A percentile compares a stretch with the other conserved stretches of the same genome.
phyloP scores from a whole-genome alignment of 1,284 basidiomycete species.

The Megacollybia platyphylla region DNA sequence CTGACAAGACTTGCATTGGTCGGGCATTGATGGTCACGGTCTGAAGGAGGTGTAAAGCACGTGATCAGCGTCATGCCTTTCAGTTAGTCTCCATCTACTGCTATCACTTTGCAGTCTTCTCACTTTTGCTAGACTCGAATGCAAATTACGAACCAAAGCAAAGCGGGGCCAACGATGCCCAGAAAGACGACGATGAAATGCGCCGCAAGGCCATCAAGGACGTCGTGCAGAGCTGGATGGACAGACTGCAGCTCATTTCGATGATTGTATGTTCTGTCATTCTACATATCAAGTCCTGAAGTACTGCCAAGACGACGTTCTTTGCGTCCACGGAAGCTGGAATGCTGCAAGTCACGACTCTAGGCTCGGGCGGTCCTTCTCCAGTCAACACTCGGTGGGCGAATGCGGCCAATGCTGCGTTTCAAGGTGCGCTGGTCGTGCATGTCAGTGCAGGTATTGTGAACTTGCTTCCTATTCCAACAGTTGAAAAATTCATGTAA shows the following conservation, averaged over 20 bases:
- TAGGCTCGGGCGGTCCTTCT: conserved; percentile 10
- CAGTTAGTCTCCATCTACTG: too few species aligned
- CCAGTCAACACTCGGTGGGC: conserved; percentile 9
- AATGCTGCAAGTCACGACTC: conserved; percentile 31
- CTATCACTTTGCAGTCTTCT: too few species aligned
- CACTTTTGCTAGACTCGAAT: too few species aligned
- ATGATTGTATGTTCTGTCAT: conserved; percentile 31
- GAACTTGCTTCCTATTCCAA: background rate
- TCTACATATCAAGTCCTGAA: background rate
- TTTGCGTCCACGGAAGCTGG: conserved; percentile 45
- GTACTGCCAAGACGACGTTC: conserved; percentile 37
- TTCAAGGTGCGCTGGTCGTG: conserved; percentile 37
- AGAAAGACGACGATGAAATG: conserved; percentile 29
- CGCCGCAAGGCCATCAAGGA: conserved; percentile 31
- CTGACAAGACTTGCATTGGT: conserved; percentile 14
- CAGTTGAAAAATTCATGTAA: background rate
- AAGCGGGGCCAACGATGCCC: conserved; percentile 19
- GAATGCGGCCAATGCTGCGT: conserved; percentile 29
- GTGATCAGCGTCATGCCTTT: too few species aligned
- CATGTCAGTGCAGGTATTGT: conserved; percentile 39
- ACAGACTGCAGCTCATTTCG: conserved; percentile 43
- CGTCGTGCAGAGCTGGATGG: conserved; percentile 42
- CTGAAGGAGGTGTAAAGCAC: too few species aligned
- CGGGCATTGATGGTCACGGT: conserved; percentile 13
- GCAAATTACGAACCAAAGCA: too few species aligned